Percentiles rank a stretch among this genome's conserved stretches.
These are phyloP conservation scores for Cryptosporidium parvum DNA, from an alignment of 169 alveolate genomes.

Conservation along the genomic window DNA sequence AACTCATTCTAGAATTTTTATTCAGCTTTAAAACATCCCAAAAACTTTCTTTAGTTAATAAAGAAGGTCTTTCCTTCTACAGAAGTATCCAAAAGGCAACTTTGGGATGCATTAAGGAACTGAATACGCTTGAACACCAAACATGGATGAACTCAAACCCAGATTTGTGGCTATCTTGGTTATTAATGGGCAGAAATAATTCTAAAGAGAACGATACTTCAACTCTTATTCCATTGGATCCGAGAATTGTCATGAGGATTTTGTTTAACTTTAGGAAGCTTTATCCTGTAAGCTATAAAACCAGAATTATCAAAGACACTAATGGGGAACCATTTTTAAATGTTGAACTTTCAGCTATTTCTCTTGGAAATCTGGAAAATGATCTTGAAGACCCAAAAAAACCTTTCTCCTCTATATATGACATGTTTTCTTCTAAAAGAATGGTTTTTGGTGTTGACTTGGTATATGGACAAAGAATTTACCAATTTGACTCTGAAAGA, in stretches of 20 bases:
- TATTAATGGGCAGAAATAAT: slow-evolving; percentile 5
- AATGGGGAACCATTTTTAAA: slow-evolving; percentile 18
- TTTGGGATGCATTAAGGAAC: slow-evolving; percentile 1
- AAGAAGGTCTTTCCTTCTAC: slow-evolving; percentile 12
- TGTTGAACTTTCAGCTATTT: slow-evolving; percentile 46
- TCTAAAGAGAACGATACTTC: neutral
- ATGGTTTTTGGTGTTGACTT: slow-evolving; percentile 33
- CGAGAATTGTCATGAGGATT: slow-evolving; percentile 26
- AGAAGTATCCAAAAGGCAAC: slow-evolving; percentile 1
- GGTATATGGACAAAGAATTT: slow-evolving; percentile 18
- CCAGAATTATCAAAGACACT: slow-evolving; percentile 8
- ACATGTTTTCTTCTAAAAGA: slow-evolving; percentile 18
- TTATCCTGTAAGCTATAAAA: slow-evolving; percentile 35
- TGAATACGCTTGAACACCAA: slow-evolving; percentile 26
- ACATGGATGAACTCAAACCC: slow-evolving; percentile 57
- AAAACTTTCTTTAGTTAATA: slow-evolving; percentile 24
- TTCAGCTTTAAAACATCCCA: slow-evolving; percentile 21
- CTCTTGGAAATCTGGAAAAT: neutral
- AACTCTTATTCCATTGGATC: slow-evolving; percentile 51
- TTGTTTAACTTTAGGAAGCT: slow-evolving; percentile 29
- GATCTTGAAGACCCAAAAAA: neutral
- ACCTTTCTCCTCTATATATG: slow-evolving; percentile 31
- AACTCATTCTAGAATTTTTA: slow-evolving; percentile 42
- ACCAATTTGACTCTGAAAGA: neutral
- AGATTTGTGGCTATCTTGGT: slow-evolving; percentile 45